Evolutionary conservation across 202 grass and related monocot genomes (phyloP), one percentile per base, ranked within the genome.

Genomic region (Schoenoplectus triqueter): DNA sequence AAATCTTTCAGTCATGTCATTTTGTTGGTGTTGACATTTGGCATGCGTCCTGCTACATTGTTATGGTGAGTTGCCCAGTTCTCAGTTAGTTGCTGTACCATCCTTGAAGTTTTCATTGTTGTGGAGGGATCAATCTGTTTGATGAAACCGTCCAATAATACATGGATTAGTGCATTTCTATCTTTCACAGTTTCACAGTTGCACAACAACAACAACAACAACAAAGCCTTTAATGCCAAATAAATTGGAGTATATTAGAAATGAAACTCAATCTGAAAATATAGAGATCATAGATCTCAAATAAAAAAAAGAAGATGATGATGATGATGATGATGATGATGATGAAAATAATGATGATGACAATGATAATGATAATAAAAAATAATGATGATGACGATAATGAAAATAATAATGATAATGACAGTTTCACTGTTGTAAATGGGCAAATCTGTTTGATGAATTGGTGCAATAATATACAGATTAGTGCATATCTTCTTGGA

Each of bases 401-500:
- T 31, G 31, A 31, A 31, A 31, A 31, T 31, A 31, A 31, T 31
- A 31, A 31, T 31, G 31, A 31, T 31, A 31, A 31, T 31, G 31
- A 31, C 31, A 31, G 31, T 31, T 31, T 31, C 31, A 31, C 31
- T 88, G 56, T 84, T 65, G 21, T 55, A 86, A 80, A 11, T 41
- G 45, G 82, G 22, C 59, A 8, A 61, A 81, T 87, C n/a, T 89
- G 14, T 52, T 78, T 78, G 15, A 78, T 61, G 3, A 78, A 14
- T 31, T 78, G 39, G 20, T 85, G 10, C 5, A 40, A 86, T 46
- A 21, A 80, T 89, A 70, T 89, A 83, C 80, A 99, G 96, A 90
- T 99, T 19, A 95, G 96, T 88, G 91, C 96, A 64, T 99, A 99
- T 91, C 91, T 99, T 89, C 90, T 99, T 87, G 96, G 96, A 83